Evolutionary conservation across 208 protist genomes (phyloP), one percentile per base, ranked within the genome.

Genomic region (Angomonas deanei): DNA sequence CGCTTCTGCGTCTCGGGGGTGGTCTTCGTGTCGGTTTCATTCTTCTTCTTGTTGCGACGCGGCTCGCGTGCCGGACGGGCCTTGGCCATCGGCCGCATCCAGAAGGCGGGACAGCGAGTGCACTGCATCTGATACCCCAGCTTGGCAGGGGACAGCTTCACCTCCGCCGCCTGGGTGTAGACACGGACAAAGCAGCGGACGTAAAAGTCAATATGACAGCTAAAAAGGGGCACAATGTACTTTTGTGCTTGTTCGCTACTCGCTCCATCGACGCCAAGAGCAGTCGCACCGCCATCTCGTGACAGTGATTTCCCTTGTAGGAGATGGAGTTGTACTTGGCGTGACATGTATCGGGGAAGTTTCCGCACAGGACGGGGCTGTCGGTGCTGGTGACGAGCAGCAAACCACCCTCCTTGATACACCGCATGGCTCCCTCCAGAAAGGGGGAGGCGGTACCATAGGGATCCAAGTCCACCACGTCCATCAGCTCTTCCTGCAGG

Each of bases 381-480:
- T 99, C 99, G 0, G 99, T 99, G 77, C 96, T 98, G 2, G 99
- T 99, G 4, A 99, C 96, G 36, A 96, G 91, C 60, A 99, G 74
- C 32, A 99, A 68, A 30, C 98, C 97, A 47, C 98, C 98, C 27
- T 99, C 92, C 31, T 88, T 84, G 57, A 99, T 92, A 56, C 86
- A 84, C 62, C 96, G 88, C 13, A 99, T 91, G 0, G 98, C 98
- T 1, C 60, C 81, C 54, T 99, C 98, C 13, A 99, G 74, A 69
- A 99, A 99, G 5, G 92, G 93, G 3, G 95, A 87, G 11, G 97
- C 97, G 0, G 98, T 91, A 42, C 98, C 98, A 76, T 99, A 99
- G 3, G 99, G 99, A 70, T 99, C 99, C 2, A 99, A 81, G 69
- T 99, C 99, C 15, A 99, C 86, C 23, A 99, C 96, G 67, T 99